Conservation (phyloP, 306 rosid genomes). For the Prunus padus region DNA sequence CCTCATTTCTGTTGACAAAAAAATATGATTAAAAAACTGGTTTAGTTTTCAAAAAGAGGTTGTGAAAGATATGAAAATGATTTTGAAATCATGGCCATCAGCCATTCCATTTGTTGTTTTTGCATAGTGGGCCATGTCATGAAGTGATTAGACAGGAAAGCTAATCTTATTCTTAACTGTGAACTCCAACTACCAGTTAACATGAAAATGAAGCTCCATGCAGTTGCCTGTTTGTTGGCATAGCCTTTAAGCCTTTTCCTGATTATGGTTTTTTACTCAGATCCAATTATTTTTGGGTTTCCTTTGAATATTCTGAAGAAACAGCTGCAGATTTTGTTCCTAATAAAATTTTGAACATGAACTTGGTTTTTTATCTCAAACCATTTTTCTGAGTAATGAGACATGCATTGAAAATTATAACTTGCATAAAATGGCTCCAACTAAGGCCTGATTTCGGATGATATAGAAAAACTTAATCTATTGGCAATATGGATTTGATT, state of each 20-base stretch:
- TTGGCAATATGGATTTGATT: too few species aligned
- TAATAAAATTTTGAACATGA: not conserved
- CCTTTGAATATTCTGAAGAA: not conserved
- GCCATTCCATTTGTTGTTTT: not conserved
- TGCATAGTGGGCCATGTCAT: not conserved
- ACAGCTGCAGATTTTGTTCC: not conserved
- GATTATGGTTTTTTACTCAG: not conserved
- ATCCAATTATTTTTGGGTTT: not conserved
- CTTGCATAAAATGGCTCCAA: too few species aligned
- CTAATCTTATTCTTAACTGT: not conserved
- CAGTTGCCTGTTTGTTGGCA: not conserved
- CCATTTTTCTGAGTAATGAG: too few species aligned
- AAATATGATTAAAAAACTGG: not conserved
- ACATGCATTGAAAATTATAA: too few species aligned
- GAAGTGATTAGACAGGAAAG: not conserved
- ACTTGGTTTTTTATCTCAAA: too few species aligned
- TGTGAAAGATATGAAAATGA: not conserved
- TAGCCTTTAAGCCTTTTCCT: not conserved
- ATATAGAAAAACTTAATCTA: too few species aligned
- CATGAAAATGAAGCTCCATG: not conserved
- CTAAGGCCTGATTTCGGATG: too few species aligned
- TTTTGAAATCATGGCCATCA: not conserved
- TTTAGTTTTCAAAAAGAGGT: not conserved
- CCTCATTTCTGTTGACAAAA: not conserved
- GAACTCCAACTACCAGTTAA: not conserved